Percentiles rank a stretch among this genome's conserved stretches.
Conservation (phyloP, 108 stramenopile genomes). For the Asterionellopsis glacialis region DNA sequence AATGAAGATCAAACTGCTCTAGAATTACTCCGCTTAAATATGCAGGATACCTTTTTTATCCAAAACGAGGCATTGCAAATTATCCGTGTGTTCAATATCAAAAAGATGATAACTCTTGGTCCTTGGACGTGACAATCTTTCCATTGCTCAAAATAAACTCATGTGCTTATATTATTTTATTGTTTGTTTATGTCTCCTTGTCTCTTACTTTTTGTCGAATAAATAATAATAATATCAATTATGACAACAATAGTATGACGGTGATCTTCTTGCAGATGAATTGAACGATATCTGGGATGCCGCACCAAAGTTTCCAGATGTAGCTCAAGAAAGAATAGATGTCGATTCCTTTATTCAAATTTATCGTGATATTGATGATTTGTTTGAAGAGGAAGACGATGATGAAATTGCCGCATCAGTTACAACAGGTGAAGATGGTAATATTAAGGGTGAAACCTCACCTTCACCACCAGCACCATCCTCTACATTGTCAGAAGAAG, state of each 20-base stretch:
- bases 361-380: constrained; percentile 72
- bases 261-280: constrained; percentile 59
- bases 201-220: not conserved
- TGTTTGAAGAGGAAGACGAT: constrained; percentile 75
- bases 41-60: constrained; percentile 26
- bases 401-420: constrained; percentile 9
- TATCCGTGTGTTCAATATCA: no score
- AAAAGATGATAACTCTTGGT: no score
- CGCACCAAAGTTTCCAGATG: constrained; percentile 47
- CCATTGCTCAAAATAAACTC: not conserved
- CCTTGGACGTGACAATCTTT: no score
- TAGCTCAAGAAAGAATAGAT: constrained; percentile 38
- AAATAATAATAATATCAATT: not conserved
- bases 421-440: constrained; percentile 2
- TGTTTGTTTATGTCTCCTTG: not conserved
- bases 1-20: constrained; percentile 41
- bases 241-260: constrained; percentile 29
- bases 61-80: constrained; percentile 3
- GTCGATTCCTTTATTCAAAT: constrained; percentile 69
- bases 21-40: constrained; percentile 51
- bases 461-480: not conserved
- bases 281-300: constrained; percentile 58
- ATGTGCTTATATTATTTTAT: not conserved
- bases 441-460: not conserved
- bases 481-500: no score